A percentile compares a stretch with the other conserved stretches of the same genome.
Evolutionary conservation across 495 filamentous ascomycete species (phyloP).

Genomic region (Hypoxylon perforatum): DNA sequence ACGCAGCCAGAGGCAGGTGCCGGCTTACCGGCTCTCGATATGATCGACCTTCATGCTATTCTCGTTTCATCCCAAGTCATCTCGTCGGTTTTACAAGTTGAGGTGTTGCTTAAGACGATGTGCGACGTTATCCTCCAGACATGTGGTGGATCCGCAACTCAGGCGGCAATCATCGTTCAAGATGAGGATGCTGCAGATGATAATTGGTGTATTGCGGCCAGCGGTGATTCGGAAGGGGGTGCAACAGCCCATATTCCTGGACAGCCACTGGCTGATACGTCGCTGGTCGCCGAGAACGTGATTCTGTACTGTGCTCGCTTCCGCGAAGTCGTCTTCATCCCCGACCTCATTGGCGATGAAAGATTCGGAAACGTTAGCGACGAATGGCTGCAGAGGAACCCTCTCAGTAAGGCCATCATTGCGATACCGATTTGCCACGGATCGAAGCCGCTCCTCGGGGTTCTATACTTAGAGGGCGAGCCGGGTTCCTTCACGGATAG

Average conservation of each 20-base stretch:
- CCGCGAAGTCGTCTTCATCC: slow-evolving; percentile 83
- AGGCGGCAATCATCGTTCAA: slow-evolving; percentile 81
- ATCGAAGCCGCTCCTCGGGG: slow-evolving; percentile 77
- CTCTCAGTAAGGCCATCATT: slow-evolving; percentile 80
- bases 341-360: slow-evolving; percentile 85
- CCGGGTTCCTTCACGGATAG: slow-evolving; percentile 88
- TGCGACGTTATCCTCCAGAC: slow-evolving; percentile 89
- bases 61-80: slow-evolving; percentile 90
- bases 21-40: slow-evolving; percentile 72
- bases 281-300: slow-evolving; percentile 77
- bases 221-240: slow-evolving; percentile 74
- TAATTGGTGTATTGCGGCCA: slow-evolving; percentile 79
- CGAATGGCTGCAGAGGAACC: slow-evolving; percentile 73
- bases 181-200: slow-evolving; percentile 67
- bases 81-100: slow-evolving; percentile 86
- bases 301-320: slow-evolving; percentile 86
- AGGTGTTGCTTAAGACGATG: slow-evolving; percentile 87
- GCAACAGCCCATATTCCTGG: slow-evolving; percentile 71
- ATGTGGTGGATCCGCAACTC: slow-evolving; percentile 79
- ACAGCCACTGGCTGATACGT: slow-evolving; percentile 70
- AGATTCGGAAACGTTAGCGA: slow-evolving; percentile 85
- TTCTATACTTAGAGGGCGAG: slow-evolving; percentile 86
- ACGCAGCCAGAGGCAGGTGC: slow-evolving; percentile 59
- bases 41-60: slow-evolving; percentile 88
- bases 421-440: slow-evolving; percentile 87